A percentile compares a stretch with the other conserved stretches of the same genome.
Conservation (phyloP, 768 basidiomycete species). For the Gymnopilus dilepis region DNA sequence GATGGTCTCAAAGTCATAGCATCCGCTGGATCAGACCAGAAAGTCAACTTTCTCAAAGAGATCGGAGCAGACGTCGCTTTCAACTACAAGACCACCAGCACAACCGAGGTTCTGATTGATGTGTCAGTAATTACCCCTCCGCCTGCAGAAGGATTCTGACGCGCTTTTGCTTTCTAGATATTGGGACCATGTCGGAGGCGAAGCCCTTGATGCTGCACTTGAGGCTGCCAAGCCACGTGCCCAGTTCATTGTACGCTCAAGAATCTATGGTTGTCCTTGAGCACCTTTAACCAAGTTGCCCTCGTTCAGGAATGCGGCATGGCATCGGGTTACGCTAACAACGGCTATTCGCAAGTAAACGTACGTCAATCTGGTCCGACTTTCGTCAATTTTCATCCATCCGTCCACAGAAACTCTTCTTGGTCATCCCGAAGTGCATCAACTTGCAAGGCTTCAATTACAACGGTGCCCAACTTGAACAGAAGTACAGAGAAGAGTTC, state of each 20-base stretch:
- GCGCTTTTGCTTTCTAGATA: constrained; percentile 46
- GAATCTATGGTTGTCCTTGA: neutral
- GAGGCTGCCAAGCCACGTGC: constrained; percentile 47
- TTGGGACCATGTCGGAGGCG: constrained; percentile 67
- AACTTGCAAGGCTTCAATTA: constrained; percentile 39
- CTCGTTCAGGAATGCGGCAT: constrained; percentile 44
- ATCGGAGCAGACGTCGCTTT: no score
- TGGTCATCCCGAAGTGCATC: constrained; percentile 47
- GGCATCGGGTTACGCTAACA: constrained; percentile 43
- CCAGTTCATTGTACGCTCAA: constrained; percentile 57
- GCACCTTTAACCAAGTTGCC: neutral
- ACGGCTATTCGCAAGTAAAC: constrained; percentile 29
- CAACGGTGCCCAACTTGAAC: constrained; percentile 34
- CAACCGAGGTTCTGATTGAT: no score
- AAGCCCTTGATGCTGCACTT: constrained; percentile 60
- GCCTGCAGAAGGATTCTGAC: no score
- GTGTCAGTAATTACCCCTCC: no score
- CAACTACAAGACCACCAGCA: no score
- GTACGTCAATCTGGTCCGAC: constrained; percentile 22
- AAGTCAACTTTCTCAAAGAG: no score
- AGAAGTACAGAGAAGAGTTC: constrained; percentile 48
- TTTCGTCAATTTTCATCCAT: no score
- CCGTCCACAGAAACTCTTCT: constrained; percentile 47
- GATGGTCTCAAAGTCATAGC: no score
- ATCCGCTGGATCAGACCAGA: no score